Evolutionary conservation across 1,139 yeast species (phyloP).

Genomic region (Meyerozyma elateridarum): DNA sequence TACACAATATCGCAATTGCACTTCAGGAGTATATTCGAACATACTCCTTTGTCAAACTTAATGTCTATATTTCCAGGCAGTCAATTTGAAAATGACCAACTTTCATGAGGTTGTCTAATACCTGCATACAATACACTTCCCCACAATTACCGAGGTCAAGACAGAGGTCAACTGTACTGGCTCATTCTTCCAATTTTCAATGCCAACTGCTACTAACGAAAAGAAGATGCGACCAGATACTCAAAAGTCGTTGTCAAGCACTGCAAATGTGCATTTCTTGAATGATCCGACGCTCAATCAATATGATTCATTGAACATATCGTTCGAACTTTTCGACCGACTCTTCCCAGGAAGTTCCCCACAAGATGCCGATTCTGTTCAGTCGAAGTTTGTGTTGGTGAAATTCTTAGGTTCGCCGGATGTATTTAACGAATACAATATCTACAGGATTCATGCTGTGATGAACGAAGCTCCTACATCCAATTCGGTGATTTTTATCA

Average conservation of each 20-base stretch:
- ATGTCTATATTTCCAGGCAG: too few relatives aligned
- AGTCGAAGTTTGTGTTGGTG: conserved; percentile 24
- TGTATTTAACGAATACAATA: conserved; percentile 28
- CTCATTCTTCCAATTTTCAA: background rate
- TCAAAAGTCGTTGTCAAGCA: conserved; percentile 17
- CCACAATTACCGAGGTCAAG: conserved; percentile 3
- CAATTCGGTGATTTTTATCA: conserved; percentile 32
- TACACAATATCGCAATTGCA: too few relatives aligned
- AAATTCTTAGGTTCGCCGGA: conserved; percentile 45
- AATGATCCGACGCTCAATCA: conserved; percentile 25
- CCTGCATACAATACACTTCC: conserved; percentile 1
- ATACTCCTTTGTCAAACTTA: too few relatives aligned
- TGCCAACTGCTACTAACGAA: conserved; percentile 1
- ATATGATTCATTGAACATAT: conserved; percentile 29
- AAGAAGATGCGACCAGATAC: background rate
- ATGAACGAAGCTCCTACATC: conserved; percentile 16
- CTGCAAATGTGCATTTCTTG: conserved; percentile 28
- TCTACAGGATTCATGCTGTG: conserved; percentile 34
- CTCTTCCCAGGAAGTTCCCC: conserved; percentile 25
- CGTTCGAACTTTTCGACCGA: conserved; percentile 30
- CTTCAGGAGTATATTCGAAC: too few relatives aligned
- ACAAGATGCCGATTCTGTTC: conserved; percentile 10
- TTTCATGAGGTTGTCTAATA: too few relatives aligned
- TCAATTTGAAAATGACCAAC: too few relatives aligned
- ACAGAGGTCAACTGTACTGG: background rate